Percentiles rank a stretch among this genome's conserved stretches.
Conservation (phyloP, 192 early-diverging fungal species). For the Coemansia sp. region DNA sequence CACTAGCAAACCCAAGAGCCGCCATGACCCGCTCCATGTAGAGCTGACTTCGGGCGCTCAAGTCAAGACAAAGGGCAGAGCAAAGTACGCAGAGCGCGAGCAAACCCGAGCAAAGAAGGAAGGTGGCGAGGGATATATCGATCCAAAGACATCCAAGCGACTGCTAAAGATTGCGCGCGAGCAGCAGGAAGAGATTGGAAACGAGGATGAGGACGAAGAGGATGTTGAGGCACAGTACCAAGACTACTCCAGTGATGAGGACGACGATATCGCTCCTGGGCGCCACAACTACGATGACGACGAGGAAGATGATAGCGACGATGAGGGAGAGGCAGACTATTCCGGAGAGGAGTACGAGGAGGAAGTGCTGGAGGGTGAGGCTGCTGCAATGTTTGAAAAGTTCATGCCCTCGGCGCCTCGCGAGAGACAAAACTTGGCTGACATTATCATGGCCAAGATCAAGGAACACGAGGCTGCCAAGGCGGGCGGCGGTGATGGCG, state of each 20-base stretch:
- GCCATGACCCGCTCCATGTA: slow-evolving; percentile 88
- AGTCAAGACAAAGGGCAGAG: slow-evolving; percentile 56
- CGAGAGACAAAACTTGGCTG: slow-evolving; percentile 88
- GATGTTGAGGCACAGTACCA: slow-evolving; percentile 32
- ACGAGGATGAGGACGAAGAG: slow-evolving; percentile 61
- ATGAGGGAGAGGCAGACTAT: slow-evolving; percentile 68
- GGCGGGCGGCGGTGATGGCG: background rate
- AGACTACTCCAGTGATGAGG: slow-evolving; percentile 36
- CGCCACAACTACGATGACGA: slow-evolving; percentile 6
- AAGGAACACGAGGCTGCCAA: slow-evolving; percentile 65
- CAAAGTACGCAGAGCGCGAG: slow-evolving; percentile 65
- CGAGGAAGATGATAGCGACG: slow-evolving; percentile 27
- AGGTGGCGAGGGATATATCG: slow-evolving; percentile 60
- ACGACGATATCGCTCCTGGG: background rate
- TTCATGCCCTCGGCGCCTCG: slow-evolving; percentile 85
- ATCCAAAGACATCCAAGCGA: slow-evolving; percentile 87
- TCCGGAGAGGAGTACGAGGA: slow-evolving; percentile 72
- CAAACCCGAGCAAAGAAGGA: slow-evolving; percentile 59
- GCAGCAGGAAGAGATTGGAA: slow-evolving; percentile 87
- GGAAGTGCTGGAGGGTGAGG: slow-evolving; percentile 78
- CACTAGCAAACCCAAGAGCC: slow-evolving; percentile 44
- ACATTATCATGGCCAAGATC: slow-evolving; percentile 97
- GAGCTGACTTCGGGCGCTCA: slow-evolving; percentile 69
- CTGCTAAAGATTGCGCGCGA: slow-evolving; percentile 86
- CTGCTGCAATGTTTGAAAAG: slow-evolving; percentile 84